Evolutionary conservation across 495 filamentous ascomycete species (phyloP).

Genomic region (Penicillium paxilli): DNA sequence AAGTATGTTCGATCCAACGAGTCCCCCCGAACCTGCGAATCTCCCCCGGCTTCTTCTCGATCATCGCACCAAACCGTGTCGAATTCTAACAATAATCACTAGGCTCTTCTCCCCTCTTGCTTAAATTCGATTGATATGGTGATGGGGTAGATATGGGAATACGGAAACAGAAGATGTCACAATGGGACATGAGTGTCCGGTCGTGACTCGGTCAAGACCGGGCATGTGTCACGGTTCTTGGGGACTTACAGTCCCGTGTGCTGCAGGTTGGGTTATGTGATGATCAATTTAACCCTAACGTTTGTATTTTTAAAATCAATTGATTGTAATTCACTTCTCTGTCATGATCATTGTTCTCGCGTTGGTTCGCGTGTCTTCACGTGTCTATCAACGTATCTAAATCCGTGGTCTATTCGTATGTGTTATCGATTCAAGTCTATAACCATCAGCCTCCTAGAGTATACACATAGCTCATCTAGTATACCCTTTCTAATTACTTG

Average conservation of each 20-base stretch:
- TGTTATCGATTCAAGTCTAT: no score
- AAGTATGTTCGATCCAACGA: conserved; percentile 52
- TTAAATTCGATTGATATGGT: conserved; percentile 10
- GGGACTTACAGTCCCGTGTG: background rate
- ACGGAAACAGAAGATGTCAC: no score
- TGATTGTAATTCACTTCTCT: conserved; percentile 4
- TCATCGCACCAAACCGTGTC: background rate
- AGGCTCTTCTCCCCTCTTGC: conserved; percentile 77
- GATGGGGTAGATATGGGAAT: background rate
- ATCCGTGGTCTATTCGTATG: no score
- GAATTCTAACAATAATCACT: conserved; percentile 18
- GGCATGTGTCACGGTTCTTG: no score
- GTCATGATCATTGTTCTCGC: background rate
- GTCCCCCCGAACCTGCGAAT: background rate
- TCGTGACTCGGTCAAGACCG: no score
- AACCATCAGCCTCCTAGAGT: no score
- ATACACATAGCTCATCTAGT: no score
- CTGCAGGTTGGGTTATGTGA: conserved; percentile 2
- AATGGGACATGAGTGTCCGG: no score
- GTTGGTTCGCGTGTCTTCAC: no score
- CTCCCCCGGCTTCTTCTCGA: background rate
- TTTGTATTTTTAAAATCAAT: conserved; percentile 21
- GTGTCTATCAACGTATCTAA: no score
- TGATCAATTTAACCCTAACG: background rate
- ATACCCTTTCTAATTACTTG: no score